These are phyloP conservation scores for Aspergillus sparsus DNA, from an alignment of 495 filamentous ascomycete genomes.

Conservation along the genomic window DNA sequence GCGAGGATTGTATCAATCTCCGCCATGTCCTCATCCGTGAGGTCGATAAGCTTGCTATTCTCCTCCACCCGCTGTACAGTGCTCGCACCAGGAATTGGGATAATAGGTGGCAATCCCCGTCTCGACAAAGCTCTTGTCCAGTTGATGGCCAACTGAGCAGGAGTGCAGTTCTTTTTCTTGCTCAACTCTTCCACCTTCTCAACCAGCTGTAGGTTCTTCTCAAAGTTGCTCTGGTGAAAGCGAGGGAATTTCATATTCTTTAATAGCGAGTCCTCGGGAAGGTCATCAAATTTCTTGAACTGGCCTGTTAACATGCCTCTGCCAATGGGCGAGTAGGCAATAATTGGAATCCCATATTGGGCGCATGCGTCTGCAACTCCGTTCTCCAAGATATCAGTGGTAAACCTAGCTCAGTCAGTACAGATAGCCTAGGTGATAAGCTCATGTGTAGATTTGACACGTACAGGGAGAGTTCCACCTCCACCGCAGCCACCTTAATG, in stretches of 20 bases:
- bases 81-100: constrained; percentile 74
- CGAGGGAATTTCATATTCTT: constrained; percentile 46
- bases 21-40: constrained; percentile 51
- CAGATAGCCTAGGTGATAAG: too few relatives aligned
- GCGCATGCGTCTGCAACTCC: constrained; percentile 66
- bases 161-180: constrained; percentile 60
- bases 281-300: constrained; percentile 13
- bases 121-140: constrained; percentile 58
- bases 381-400: constrained; percentile 61
- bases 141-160: constrained; percentile 68
- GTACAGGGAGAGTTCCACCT: constrained; percentile 57
- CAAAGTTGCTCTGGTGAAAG: constrained; percentile 65
- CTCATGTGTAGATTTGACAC: neutral
- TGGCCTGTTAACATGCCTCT: constrained; percentile 53
- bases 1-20: constrained; percentile 43
- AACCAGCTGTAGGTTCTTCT: constrained; percentile 66
- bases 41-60: constrained; percentile 47
- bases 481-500: constrained; percentile 60
- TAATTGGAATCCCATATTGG: constrained; percentile 60
- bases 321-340: constrained; percentile 59
- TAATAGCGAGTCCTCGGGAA: constrained; percentile 7
- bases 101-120: constrained; percentile 56
- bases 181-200: constrained; percentile 61
- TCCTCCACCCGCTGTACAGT: constrained; percentile 48
- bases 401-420: constrained; percentile 15